These are phyloP conservation scores for Trichophyton schoenleinii DNA, from an alignment of 2,329 filamentous ascomycete genomes.

Conservation along the genomic window DNA sequence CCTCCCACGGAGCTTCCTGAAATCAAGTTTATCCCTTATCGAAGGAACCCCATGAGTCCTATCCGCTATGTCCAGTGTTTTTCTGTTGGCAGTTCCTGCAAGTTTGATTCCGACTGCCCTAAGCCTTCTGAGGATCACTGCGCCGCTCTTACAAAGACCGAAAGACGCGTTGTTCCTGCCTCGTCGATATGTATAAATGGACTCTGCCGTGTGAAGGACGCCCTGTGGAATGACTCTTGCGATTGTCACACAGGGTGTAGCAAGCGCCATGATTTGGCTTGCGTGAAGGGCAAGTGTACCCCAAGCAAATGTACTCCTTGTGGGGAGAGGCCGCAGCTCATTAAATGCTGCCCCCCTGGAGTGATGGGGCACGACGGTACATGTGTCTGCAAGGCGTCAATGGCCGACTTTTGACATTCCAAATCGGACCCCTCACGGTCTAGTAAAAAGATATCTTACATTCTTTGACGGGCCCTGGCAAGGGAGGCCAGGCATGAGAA, in stretches of 20 bases:
- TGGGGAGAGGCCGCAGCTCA: background rate
- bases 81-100: background rate
- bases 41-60: background rate
- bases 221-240: background rate
- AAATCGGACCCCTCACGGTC: background rate
- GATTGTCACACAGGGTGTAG: background rate
- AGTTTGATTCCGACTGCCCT: background rate
- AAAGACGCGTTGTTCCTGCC: background rate
- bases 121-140: background rate
- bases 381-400: background rate
- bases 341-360: background rate
- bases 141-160: background rate
- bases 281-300: background rate
- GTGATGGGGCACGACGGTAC: background rate
- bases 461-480: background rate
- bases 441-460: background rate
- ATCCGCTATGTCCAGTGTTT: background rate
- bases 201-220: background rate
- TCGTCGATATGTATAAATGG: background rate
- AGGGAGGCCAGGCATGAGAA: background rate
- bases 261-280: background rate
- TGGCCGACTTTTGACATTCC: background rate
- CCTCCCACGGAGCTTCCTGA: background rate
- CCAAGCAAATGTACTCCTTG: background rate
- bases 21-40: background rate